These are phyloP conservation scores for Exophiala spinifera DNA, from an alignment of 2,329 filamentous ascomycete genomes.

Conservation along the genomic window DNA sequence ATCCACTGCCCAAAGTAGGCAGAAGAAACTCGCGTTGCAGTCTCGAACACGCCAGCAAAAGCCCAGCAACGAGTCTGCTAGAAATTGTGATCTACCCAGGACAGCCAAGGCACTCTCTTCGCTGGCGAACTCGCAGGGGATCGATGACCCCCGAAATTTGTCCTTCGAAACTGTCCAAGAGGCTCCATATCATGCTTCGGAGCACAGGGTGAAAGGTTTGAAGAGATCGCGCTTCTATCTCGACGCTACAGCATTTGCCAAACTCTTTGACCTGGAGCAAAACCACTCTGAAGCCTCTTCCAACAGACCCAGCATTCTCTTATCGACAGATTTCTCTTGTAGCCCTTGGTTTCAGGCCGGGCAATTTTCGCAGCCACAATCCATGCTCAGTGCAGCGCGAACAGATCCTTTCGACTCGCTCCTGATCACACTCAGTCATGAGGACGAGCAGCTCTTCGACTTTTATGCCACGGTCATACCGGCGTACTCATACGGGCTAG, in stretches of 20 bases:
- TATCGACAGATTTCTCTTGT: background rate
- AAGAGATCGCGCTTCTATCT: constrained; percentile 2
- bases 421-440: constrained; percentile 34
- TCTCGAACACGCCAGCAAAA: constrained; percentile 1
- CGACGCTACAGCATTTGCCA: constrained; percentile 16
- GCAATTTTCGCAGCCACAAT: constrained; percentile 31
- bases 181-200: background rate
- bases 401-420: constrained; percentile 40
- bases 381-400: constrained; percentile 37
- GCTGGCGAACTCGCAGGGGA: background rate
- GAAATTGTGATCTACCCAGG: background rate
- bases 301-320: background rate
- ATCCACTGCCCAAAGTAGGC: constrained; percentile 1
- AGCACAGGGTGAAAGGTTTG: background rate
- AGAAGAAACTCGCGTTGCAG: constrained; percentile 2
- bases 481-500: constrained; percentile 39
- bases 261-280: constrained; percentile 14
- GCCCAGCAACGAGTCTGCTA: background rate
- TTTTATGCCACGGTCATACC: constrained; percentile 43
- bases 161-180: constrained; percentile 1
- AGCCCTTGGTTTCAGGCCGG: constrained; percentile 4
- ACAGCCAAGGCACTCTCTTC: background rate
- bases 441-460: constrained; percentile 38
- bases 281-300: constrained; percentile 2
- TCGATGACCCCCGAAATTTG: background rate